Conservation (phyloP, 345 rosid genomes). For the Gossypium longicalyx region DNA sequence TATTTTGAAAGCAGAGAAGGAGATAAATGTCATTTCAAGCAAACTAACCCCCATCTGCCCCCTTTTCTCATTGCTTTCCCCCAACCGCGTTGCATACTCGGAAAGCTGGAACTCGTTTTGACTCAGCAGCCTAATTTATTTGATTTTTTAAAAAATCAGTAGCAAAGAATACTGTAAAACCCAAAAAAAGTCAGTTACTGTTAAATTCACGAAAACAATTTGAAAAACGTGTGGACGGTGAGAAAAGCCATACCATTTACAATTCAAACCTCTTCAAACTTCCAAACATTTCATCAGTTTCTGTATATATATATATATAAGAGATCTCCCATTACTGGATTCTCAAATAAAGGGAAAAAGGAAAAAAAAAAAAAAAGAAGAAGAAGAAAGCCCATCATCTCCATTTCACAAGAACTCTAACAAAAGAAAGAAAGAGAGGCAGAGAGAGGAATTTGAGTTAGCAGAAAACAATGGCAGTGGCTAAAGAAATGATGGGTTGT, state of each 20-base stretch:
- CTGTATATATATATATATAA: neutral
- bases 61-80: conserved; percentile 8
- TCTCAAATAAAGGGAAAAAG: conserved; percentile 6
- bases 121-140: conserved; percentile 18
- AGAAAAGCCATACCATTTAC: no score
- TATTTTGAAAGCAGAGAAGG: neutral
- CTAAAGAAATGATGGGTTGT: conserved; percentile 57
- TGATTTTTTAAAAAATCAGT: neutral
- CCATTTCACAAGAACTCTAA: neutral
- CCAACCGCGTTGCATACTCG: conserved; percentile 24
- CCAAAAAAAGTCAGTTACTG: neutral
- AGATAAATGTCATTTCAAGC: neutral
- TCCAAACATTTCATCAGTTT: neutral
- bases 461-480: conserved; percentile 43
- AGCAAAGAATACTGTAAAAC: neutral
- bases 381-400: neutral
- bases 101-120: conserved; percentile 28
- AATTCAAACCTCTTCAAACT: no score
- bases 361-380: neutral
- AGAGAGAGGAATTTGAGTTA: neutral
- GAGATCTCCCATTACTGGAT: neutral
- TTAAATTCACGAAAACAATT: conserved; percentile 1
- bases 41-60: neutral
- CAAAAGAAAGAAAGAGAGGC: neutral
- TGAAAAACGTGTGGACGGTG: conserved; percentile 83